These are phyloP conservation scores for Myxozyma melibiosi DNA, from an alignment of 805 yeast genomes.

Conservation along the genomic window DNA sequence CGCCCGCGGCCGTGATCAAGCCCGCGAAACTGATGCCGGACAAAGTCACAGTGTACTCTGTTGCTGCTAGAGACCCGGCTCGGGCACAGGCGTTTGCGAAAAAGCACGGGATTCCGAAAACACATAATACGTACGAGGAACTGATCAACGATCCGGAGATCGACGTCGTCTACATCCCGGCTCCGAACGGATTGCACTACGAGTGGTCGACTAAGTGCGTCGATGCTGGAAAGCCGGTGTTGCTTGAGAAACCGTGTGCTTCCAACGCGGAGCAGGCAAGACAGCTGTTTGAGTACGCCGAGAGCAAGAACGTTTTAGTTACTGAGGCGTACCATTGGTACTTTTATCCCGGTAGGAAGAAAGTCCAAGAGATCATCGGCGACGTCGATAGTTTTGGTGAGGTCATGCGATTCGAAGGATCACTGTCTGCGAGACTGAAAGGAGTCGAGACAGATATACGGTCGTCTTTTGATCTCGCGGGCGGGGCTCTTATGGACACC, in stretches of 20 bases:
- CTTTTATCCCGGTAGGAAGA: constrained; percentile 25
- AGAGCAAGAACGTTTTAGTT: constrained; percentile 16
- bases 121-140: constrained; percentile 23
- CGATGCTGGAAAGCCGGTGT: constrained; percentile 26
- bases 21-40: constrained; percentile 28
- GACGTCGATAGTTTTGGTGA: constrained; percentile 26
- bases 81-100: constrained; percentile 23
- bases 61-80: constrained; percentile 24
- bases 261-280: constrained; percentile 27
- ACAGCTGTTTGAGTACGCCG: constrained; percentile 18
- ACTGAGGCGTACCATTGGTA: constrained; percentile 32
- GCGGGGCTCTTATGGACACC: constrained; percentile 30
- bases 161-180: constrained; percentile 28
- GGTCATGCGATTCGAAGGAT: constrained; percentile 15
- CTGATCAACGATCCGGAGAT: constrained; percentile 24
- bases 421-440: background rate
- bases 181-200: constrained; percentile 31
- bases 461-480: constrained; percentile 16
- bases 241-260: constrained; percentile 28
- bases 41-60: constrained; percentile 10
- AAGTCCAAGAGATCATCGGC: constrained; percentile 15
- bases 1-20: constrained; percentile 23
- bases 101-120: constrained; percentile 13
- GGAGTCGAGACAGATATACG: constrained; percentile 13
- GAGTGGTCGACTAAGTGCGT: constrained; percentile 31